Evolutionary conservation across 257 asterid species (phyloP), one percentile per base, ranked within the genome.

Genomic region (Rehmannia glutinosa): DNA sequence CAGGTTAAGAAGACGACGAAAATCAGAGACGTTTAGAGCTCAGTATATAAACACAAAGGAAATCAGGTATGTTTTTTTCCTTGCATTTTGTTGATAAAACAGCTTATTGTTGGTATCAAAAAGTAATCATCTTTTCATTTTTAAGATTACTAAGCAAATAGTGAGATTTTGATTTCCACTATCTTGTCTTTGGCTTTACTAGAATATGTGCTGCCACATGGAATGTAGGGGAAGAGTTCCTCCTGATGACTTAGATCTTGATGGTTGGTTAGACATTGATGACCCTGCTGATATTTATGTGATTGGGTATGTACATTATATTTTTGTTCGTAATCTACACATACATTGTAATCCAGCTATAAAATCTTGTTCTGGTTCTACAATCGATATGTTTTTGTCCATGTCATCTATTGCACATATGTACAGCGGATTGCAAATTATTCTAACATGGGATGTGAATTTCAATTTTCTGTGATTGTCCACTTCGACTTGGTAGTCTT

Each of bases 251-350:
- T 79, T 93, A 49, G 92, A 93, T 73, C 86, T 93, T 27, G 96
- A 86, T 64, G 83, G 75, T 54, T 93, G 97, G 98, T 80, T 93
- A 66, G 96, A 84, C 77, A 77, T 86, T 64, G 86, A 69, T 68
- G 87, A 90, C 23, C 96, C 98, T 43, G 97, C 98, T 74, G 98
- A 93, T 80, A 62, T 93, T 30, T 93, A 90, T 69, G 95, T 90
- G 38, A 78, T 93, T 49, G 99, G 97, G 97, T 93, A 60, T 81
- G 88, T 80, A 52, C 38, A 15, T 57, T n/a, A 41, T 24, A 50
- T 45, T 71, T 35, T 21, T 66, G 28, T 42, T 46, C 24, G 19
- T 59, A 3, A 19, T 32, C 61, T 19, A 30, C 3, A 1, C 33
- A 25, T 10, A 21, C 3, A 6, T 3, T 64, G 36, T 47, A 9